Evolutionary conservation across 306 rosid species (phyloP), one percentile per base, ranked within the genome.

Genomic region (Phaseolus lunatus): DNA sequence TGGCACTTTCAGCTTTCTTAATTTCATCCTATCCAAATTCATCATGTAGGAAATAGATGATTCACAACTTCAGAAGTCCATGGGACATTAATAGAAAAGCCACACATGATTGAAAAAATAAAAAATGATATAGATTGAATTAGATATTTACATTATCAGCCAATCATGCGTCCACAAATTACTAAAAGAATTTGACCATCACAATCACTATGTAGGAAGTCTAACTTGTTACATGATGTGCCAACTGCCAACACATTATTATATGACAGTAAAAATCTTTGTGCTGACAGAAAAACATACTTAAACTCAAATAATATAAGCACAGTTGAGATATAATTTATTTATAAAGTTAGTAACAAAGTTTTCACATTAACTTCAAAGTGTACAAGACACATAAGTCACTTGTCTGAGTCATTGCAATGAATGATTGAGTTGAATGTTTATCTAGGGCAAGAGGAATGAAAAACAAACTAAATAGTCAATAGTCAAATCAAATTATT

Each of bases 1-100:
- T 86, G 52, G 97, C 93, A 53, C 73, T 90, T 82, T 89, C 93
- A 65, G 97, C 97, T 85, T 83, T 92, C 76, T 26, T 79, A 67
- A 90, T 90, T 88, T 95, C 98, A 48, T n/a, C 94, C 97, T 89
- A 75, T 72, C 70, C 67, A 69, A 71, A 77, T 69, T 64, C 39
- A 71, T 52, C 78, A 49, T 47, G 67, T 15, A 59, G 68, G 20
- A 74, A 66, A 64, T 54, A 33, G 33, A 75, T 49, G 22, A 49
- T 69, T 71, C 53, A 75, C 72, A 58, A 43, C 45, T 23, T 39
- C 67, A 56, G 13, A 20, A 56, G 64, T 69, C 49, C 57, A 43
- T 57, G 43, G 33, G 52, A 52, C 37, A 66, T 24, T 49, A 37
- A 27, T 59, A 12, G 48, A 66, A 77, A 62, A 67, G 18, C 35